Base-by-base conservation (phyloP, 805 yeast genomes). In the Metschnikowia sp. region DNA sequence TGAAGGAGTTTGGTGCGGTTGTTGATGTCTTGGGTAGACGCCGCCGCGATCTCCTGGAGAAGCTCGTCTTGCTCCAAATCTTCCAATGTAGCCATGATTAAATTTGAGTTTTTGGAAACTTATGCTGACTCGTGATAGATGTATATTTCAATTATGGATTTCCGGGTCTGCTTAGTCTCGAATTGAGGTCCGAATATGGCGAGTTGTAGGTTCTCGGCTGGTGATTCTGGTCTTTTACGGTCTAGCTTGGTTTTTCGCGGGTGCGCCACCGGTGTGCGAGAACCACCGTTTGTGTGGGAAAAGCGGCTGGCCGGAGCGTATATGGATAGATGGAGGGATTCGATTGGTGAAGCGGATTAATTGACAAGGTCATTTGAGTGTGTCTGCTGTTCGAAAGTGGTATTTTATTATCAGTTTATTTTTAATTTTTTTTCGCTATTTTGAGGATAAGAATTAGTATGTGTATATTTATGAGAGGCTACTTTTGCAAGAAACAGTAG, bases 1-100 rank as follows among this genome's bases (percentile, higher is more conserved):
- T 92, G 97, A 59, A 94, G 76, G 51, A 94, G 74, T 56, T 87
- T 87, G 28, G 96, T 82, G 60, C 98, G 83, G 64, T 88, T 91
- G 63, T 78, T 75, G 58, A 94, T 81, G 59, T 94, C 98, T 26
- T 83, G 79, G 1, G 96, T 84, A 33, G 96, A 79, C 42, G 89
- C 79, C 51, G 72, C 73, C 55, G 87, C 70, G 65, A 94, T 86
- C 56, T 92, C 99, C 55, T 81, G 83, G 52, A 91, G 71, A 54
- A 79, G 86, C 56, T 78, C 77, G 44, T 75, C 80, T 54, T 76
- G 77, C 48, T 86, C 92, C 55, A 88, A 69, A 61, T 89, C 96
- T 72, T 89, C 96, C 54, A 89, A 70, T 6, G 96, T 88, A 26
- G 95, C 77, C 96, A 89, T 88, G 36, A 3, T 38, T 10, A 15